phyloP scores from a whole-genome alignment of 768 basidiomycete genomes.

The Leccinum longicurvipes region DNA sequence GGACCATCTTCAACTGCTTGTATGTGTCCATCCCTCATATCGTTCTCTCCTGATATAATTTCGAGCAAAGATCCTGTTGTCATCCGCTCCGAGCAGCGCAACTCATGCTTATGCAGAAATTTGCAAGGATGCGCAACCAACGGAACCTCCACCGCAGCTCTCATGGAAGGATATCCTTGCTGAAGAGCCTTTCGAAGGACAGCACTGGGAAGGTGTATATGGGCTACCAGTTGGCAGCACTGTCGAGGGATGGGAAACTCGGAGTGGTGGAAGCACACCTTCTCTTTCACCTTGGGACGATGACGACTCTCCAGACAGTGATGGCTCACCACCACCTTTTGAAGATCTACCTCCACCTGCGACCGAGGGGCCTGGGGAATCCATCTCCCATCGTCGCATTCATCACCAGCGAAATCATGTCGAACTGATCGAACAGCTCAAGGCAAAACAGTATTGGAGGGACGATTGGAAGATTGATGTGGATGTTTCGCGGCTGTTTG shows the following conservation, averaged over 20 bases:
- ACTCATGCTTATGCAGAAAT: constrained; percentile 54
- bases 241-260: constrained; percentile 38
- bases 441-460: constrained; percentile 71
- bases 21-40: constrained; percentile 31
- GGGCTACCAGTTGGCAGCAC: constrained; percentile 49
- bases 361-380: not conserved
- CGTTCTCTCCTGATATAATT: constrained; percentile 1
- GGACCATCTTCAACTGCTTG: constrained; percentile 71
- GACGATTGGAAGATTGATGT: constrained; percentile 56
- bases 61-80: constrained; percentile 49
- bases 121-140: constrained; percentile 41
- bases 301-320: constrained; percentile 35
- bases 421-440: constrained; percentile 60
- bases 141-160: constrained; percentile 35
- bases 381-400: not conserved
- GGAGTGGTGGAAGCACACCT: constrained; percentile 51
- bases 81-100: constrained; percentile 45
- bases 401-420: constrained; percentile 31
- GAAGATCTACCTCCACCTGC: constrained; percentile 12
- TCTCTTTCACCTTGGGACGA: constrained; percentile 68
- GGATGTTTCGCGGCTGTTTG: constrained; percentile 43
- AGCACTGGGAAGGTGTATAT: constrained; percentile 80
- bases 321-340: constrained; percentile 10
- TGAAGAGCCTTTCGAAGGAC: constrained; percentile 82
- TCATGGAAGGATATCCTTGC: constrained; percentile 80